Evolutionary conservation across 2,329 filamentous ascomycete species (phyloP).

Genomic region (Penicillium occitanis): DNA sequence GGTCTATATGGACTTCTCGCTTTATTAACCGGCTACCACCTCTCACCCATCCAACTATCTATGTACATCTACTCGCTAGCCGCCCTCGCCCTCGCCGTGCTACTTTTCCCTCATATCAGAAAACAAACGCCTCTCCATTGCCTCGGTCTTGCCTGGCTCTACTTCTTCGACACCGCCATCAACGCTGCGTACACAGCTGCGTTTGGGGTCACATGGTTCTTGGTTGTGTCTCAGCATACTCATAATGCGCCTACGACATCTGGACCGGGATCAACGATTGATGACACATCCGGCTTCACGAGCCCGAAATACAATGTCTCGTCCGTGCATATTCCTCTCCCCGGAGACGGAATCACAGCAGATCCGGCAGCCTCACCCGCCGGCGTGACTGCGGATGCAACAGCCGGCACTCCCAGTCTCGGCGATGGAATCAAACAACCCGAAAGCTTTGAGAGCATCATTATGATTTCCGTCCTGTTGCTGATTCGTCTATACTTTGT

Average conservation of each 20-base stretch:
- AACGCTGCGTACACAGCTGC: conserved; percentile 79
- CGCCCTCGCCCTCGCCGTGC: conserved; percentile 65
- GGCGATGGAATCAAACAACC: conserved; percentile 65
- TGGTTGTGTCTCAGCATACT: conserved; percentile 64
- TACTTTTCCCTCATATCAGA: conserved; percentile 77
- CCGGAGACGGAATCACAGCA: conserved; percentile 51
- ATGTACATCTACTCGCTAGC: conserved; percentile 87
- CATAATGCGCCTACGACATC: conserved; percentile 43
- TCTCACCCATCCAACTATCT: conserved; percentile 79
- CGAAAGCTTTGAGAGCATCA: conserved; percentile 72
- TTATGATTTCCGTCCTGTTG: conserved; percentile 72
- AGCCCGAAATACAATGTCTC: conserved; percentile 62
- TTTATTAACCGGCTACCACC: conserved; percentile 78
- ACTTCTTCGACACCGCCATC: conserved; percentile 76
- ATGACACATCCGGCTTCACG: conserved; percentile 65
- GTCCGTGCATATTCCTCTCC: conserved; percentile 55
- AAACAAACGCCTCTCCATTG: conserved; percentile 75
- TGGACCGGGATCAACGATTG: conserved; percentile 58
- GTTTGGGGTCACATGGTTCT: conserved; percentile 84
- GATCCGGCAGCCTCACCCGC: conserved; percentile 37
- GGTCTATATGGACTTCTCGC: conserved; percentile 88
- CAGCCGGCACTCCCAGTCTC: conserved; percentile 47
- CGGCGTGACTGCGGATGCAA: conserved; percentile 31
- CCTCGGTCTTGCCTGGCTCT: conserved; percentile 79
- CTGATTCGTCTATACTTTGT: conserved; percentile 78